Conservation (phyloP, 106 monocot genomes). For the Allium sativum region DNA sequence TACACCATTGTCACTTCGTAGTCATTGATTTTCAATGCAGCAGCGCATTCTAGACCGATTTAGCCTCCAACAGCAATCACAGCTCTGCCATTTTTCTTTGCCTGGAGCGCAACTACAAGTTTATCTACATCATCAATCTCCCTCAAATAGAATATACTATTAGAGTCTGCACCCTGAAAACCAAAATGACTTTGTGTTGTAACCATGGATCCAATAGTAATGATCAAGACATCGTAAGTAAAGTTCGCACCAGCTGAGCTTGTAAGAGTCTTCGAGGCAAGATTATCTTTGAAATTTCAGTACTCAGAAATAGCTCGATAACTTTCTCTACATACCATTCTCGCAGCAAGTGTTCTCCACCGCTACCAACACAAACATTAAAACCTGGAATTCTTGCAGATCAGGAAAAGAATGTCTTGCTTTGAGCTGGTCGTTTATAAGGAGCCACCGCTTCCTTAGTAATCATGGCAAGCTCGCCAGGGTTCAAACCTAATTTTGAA, state of each 20-base stretch:
- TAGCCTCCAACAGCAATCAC: constrained; percentile 97
- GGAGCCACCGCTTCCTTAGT: constrained; percentile 66
- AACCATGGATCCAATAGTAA: constrained; percentile 89
- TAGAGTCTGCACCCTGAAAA: constrained; percentile 87
- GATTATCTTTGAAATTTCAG: constrained; percentile 80
- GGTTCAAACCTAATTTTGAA: constrained; percentile 52
- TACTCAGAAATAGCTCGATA: constrained; percentile 81
- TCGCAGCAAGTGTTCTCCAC: constrained; percentile 75
- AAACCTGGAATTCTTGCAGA: constrained; percentile 84
- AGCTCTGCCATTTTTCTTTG: constrained; percentile 82
- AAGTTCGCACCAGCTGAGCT: constrained; percentile 64
- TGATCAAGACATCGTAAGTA: constrained; percentile 73
- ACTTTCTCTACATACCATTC: constrained; percentile 83
- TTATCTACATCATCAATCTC: constrained; percentile 95
- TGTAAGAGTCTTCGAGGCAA: constrained; percentile 61
- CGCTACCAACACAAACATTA: constrained; percentile 91
- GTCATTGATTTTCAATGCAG: constrained; percentile 59
- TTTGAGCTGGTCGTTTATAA: constrained; percentile 96
- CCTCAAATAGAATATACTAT: constrained; percentile 86
- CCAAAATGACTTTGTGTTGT: constrained; percentile 83
- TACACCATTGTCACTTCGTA: constrained; percentile 94
- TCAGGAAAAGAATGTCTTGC: constrained; percentile 91
- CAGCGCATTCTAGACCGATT: constrained; percentile 91
- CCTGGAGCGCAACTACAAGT: constrained; percentile 60
- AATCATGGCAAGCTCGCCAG: constrained; percentile 79